phyloP scores from a whole-genome alignment of 495 filamentous ascomycete genomes.

The Cenococcum geophilum region DNA sequence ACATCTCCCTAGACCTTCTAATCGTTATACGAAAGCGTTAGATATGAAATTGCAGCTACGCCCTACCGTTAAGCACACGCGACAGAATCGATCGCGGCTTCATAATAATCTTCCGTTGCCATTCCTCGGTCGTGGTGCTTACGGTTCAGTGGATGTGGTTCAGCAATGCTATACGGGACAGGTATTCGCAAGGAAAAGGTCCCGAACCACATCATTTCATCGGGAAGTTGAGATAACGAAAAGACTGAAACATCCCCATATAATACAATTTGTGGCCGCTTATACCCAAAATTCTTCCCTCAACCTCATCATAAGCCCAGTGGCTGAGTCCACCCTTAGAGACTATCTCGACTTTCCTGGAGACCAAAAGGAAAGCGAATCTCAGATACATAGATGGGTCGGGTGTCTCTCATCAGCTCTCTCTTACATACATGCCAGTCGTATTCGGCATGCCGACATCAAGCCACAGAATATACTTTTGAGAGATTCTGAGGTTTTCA shows the following conservation, averaged over 20 bases:
- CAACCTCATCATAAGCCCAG: conserved; percentile 20
- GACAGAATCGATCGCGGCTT: neutral
- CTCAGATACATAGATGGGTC: conserved; percentile 14
- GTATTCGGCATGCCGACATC: conserved; percentile 23
- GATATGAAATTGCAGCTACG: neutral
- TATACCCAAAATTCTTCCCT: conserved; percentile 14
- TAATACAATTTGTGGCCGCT: conserved; percentile 15
- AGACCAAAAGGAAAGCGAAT: neutral
- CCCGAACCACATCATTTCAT: neutral
- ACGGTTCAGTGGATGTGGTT: conserved; percentile 21
- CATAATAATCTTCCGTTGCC: neutral
- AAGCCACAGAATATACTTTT: conserved; percentile 22
- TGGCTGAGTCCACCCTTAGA: conserved; percentile 17
- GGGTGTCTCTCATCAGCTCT: conserved; percentile 25
- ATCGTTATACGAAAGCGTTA: neutral
- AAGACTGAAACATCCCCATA: conserved; percentile 19
- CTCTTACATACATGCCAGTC: conserved; percentile 16
- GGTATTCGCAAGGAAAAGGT: conserved; percentile 17
- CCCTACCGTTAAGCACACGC: neutral
- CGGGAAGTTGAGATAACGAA: conserved; percentile 18
- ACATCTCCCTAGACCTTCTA: too few relatives aligned
- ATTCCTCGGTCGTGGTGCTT: conserved; percentile 18
- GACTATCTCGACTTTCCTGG: conserved; percentile 7
- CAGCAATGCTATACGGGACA: conserved; percentile 11
- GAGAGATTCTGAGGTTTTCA: conserved; percentile 11